Evolutionary conservation across 208 protist genomes (phyloP), one percentile per base, ranked within the genome.

Genomic region (Crithidia brevicula): DNA sequence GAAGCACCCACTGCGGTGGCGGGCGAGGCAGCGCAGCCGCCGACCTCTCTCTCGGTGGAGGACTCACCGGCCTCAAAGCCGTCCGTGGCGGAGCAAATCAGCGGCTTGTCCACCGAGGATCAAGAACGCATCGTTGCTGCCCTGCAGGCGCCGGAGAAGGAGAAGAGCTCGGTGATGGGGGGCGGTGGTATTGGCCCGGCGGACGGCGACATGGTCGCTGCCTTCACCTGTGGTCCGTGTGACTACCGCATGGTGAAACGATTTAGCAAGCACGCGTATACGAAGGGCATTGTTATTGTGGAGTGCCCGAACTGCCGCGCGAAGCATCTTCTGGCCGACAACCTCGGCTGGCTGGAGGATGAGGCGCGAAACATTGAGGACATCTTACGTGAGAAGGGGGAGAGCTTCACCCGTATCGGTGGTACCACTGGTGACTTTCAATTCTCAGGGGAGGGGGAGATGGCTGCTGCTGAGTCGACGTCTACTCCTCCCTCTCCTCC

Each of bases 241-340:
- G 84, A 96, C 9, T 81, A 82, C 69, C 88, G 91, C 58, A 91
- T 86, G 79, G 88, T 96, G 69, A 97, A 97, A 81, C 79, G 78
- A 38, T 97, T 98, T 76, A 93, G 81, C 51, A 96, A 95, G 61
- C 83, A 95, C 72, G 81, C 92, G 18, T 98, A 98, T 77, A 89
- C 88, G 20, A 94, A 96, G 28, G 94, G 94, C 16, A 94, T 97
- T 46, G 94, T 98, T 23, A 94, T 98, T 67, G 85, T 97, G 52
- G 72, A 96, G 69, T 98, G 94, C 57, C 84, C 89, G 23, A 80
- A 82, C 54, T 98, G 94, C 77, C 70, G 81, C 18, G 79, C 86
- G 20, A 83, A 87, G 73, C 94, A 98, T 68, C 78, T 98, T 22
- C 67, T 98, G 36, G 94, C 94, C 1, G 94, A 98, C 72, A 95